Evolutionary conservation across 2,329 filamentous ascomycete species (phyloP).

Genomic region (Verticillium nonalfalfae): DNA sequence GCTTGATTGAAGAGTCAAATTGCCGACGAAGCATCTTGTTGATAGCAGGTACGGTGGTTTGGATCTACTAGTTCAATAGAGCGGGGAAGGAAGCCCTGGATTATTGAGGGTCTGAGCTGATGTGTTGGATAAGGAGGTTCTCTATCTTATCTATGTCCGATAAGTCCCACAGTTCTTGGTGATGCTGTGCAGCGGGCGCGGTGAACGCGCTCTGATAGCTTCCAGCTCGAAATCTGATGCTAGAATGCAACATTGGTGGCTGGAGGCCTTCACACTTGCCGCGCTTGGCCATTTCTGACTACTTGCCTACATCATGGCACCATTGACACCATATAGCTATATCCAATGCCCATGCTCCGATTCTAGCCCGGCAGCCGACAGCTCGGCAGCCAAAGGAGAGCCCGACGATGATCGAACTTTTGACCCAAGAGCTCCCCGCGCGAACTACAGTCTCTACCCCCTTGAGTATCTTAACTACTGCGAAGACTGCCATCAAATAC

Average conservation of each 20-base stretch:
- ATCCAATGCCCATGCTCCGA: slow-evolving; percentile 62
- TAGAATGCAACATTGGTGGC: not conserved
- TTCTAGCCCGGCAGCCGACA: slow-evolving; percentile 22
- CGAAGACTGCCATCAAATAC: slow-evolving; percentile 94
- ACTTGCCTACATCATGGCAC: slow-evolving; percentile 31
- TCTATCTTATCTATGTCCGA: not conserved
- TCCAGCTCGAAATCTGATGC: not conserved
- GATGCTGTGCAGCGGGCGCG: not conserved
- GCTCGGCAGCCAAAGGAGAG: slow-evolving; percentile 21
- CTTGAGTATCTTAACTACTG: slow-evolving; percentile 93
- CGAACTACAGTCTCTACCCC: slow-evolving; percentile 88
- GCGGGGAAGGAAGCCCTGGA: not conserved
- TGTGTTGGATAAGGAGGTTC: not conserved
- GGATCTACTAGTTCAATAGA: not conserved
- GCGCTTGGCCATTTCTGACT: not conserved
- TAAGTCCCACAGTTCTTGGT: not conserved
- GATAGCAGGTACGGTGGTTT: not conserved
- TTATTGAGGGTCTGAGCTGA: not conserved
- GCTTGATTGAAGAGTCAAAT: not conserved
- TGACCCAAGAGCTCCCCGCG: slow-evolving; percentile 75
- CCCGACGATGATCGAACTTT: slow-evolving; percentile 72
- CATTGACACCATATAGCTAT: slow-evolving; percentile 55
- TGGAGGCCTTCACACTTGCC: not conserved
- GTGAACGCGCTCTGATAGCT: not conserved
- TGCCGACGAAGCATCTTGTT: not conserved